A percentile compares a stretch with the other conserved stretches of the same genome.
phyloP scores from a whole-genome alignment of 192 early-diverging fungal genomes.

The Coemansia sp. region DNA sequence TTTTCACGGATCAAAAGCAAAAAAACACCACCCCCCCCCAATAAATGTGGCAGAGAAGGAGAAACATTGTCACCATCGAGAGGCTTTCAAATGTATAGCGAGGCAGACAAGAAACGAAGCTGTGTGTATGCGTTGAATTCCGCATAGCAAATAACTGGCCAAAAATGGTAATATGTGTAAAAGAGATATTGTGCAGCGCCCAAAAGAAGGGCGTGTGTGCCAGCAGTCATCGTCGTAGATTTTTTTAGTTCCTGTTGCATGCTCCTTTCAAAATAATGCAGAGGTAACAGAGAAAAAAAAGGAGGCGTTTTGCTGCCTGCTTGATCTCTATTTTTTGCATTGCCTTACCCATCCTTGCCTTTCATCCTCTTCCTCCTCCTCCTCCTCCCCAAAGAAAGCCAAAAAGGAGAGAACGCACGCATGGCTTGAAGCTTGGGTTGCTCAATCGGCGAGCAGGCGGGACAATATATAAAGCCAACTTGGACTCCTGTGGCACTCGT shows the following conservation, averaged over 20 bases:
- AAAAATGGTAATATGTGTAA: constrained; percentile 10
- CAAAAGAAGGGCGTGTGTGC: background rate
- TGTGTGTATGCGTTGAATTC: background rate
- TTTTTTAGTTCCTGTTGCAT: background rate
- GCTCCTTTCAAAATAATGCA: background rate
- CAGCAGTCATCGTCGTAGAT: background rate
- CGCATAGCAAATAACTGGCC: background rate
- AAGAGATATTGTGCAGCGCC: background rate
- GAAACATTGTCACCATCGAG: background rate
- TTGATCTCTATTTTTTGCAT: too few relatives aligned
- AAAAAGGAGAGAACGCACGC: background rate
- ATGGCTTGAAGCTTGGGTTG: background rate
- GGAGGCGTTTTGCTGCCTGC: background rate
- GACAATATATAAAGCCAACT: background rate
- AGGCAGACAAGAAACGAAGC: background rate
- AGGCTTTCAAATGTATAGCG: constrained; percentile 2
- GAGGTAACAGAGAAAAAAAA: background rate
- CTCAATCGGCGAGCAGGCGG: background rate
- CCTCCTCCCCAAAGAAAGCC: background rate
- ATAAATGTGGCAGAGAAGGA: constrained; percentile 5
- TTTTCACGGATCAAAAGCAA: background rate
- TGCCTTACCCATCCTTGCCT: too few relatives aligned
- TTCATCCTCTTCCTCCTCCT: background rate
- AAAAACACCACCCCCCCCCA: background rate
- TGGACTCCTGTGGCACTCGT: background rate